A percentile compares a stretch with the other conserved stretches of the same genome.
Conservation (phyloP, 2,329 filamentous ascomycete genomes). For the Penicillium capsulatum region DNA sequence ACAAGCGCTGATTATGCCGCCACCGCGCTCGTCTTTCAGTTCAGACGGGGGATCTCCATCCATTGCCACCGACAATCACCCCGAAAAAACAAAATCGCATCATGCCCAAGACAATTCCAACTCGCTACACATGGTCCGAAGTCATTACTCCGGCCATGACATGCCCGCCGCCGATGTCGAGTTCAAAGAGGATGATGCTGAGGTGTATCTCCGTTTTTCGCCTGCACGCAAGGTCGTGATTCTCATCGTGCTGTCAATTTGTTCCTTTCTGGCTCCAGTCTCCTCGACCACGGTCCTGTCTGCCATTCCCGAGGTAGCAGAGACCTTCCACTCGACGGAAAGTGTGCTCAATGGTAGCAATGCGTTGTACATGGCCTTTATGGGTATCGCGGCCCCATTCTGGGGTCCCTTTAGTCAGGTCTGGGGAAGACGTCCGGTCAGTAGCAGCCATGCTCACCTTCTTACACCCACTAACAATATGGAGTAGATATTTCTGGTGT, state of each 20-base stretch:
- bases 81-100: constrained; percentile 14
- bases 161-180: constrained; percentile 26
- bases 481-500: constrained; percentile 54
- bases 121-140: constrained; percentile 30
- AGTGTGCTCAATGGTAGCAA: constrained; percentile 70
- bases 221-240: constrained; percentile 61
- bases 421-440: constrained; percentile 56
- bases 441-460: constrained; percentile 28
- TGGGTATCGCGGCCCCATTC: constrained; percentile 66
- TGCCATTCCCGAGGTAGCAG: constrained; percentile 69
- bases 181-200: constrained; percentile 45
- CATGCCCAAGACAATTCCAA: constrained; percentile 15
- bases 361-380: constrained; percentile 69
- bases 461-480: too few relatives aligned
- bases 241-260: constrained; percentile 66
- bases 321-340: constrained; percentile 60
- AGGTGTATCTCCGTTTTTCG: constrained; percentile 62
- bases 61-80: constrained; percentile 9
- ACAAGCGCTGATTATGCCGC: constrained; percentile 9
- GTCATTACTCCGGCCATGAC: constrained; percentile 33
- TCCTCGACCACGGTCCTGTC: constrained; percentile 69
- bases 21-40: constrained; percentile 11
- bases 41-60: constrained; percentile 10
- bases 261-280: constrained; percentile 70
- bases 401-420: constrained; percentile 69